Evolutionary conservation across 345 rosid genomes (phyloP), one percentile per base, ranked within the genome.

Genomic region (Eucalyptus dawsonii): DNA sequence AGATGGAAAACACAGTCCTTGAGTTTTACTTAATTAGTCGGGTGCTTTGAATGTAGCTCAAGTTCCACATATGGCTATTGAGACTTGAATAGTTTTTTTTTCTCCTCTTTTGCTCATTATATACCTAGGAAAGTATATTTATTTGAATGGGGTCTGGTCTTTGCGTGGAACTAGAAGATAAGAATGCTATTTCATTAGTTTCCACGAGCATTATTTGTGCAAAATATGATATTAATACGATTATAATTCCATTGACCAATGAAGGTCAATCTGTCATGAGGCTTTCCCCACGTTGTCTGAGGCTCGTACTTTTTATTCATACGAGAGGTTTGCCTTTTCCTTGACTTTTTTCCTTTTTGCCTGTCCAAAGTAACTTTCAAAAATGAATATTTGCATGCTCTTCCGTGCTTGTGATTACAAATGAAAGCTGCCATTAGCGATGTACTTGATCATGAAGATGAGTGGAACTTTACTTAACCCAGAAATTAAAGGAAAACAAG

Each of bases 31-130:
- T 54, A 37, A 37, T 88, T 50, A 49, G 42, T 91, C 50, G 80
- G 91, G 89, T 91, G 56, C 92, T 80, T 50, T 90, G 93, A 62
- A 92, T 81, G 81, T 90, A 54, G 92, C 90, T 89, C 49, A 6
- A 49, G 76, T 89, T 49, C 58, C 21, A 53, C 42, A 86, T 42
- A 31, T 76, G 13, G 83, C 83, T 76, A 44, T 6, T 37, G 45
- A 76, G 83, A 37, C 29, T 50, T 9, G 54, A 86, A 47, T 45
- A 83, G 37, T 85, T 47, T 85, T 83, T 83, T 86, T 45, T 47
- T 14, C 50, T 27, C 14, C 25, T n/a, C 13, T 49, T 50, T 86
- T 51, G 58, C 58, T 29, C 24, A 29, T 29, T 37, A 27, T 50
- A 21, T 49, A 22, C 87, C 40, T 14, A 50, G 24, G 53, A 50